A percentile compares a stretch with the other conserved stretches of the same genome.
Evolutionary conservation across 768 basidiomycete genomes (phyloP).

Genomic region (Pisolithus marmoratus): DNA sequence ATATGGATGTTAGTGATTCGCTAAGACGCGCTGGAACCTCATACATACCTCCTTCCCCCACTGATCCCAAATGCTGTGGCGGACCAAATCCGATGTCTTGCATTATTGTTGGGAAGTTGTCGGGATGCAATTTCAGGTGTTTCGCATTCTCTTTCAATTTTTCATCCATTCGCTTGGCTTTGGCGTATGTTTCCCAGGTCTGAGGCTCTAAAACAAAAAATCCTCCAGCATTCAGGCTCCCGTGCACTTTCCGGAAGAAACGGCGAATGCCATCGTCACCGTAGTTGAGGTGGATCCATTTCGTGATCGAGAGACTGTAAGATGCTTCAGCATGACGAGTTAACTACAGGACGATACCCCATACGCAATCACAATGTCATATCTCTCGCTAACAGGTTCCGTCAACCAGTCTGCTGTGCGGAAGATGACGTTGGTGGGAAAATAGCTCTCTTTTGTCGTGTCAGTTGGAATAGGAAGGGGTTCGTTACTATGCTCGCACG

Average conservation of each 20-base stretch:
- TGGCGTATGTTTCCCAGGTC: slow-evolving; percentile 77
- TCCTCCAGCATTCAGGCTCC: slow-evolving; percentile 56
- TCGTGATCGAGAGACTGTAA: slow-evolving; percentile 74
- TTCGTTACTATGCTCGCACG: slow-evolving; percentile 72
- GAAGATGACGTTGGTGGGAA: slow-evolving; percentile 79
- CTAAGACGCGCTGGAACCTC: background rate
- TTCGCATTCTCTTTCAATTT: slow-evolving; percentile 57
- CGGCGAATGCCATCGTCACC: slow-evolving; percentile 65
- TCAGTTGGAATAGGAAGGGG: slow-evolving; percentile 57
- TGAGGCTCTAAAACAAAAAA: slow-evolving; percentile 79
- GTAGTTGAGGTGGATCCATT: slow-evolving; percentile 86
- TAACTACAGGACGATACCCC: slow-evolving; percentile 18
- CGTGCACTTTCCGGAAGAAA: slow-evolving; percentile 63
- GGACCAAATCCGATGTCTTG: slow-evolving; percentile 56
- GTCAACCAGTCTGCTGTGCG: slow-evolving; percentile 70
- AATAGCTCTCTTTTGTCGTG: slow-evolving; percentile 34
- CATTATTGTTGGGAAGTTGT: slow-evolving; percentile 53
- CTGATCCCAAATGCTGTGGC: slow-evolving; percentile 41
- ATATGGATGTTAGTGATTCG: slow-evolving; percentile 1
- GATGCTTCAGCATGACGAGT: background rate
- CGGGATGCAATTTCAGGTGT: slow-evolving; percentile 52
- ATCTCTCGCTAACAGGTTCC: slow-evolving; percentile 51
- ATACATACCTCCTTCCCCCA: slow-evolving; percentile 60
- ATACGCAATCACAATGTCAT: slow-evolving; percentile 79
- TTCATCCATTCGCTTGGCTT: slow-evolving; percentile 66